Evolutionary conservation across 2,329 filamentous ascomycete species (phyloP).

Genomic region (Sporothrix humicola): DNA sequence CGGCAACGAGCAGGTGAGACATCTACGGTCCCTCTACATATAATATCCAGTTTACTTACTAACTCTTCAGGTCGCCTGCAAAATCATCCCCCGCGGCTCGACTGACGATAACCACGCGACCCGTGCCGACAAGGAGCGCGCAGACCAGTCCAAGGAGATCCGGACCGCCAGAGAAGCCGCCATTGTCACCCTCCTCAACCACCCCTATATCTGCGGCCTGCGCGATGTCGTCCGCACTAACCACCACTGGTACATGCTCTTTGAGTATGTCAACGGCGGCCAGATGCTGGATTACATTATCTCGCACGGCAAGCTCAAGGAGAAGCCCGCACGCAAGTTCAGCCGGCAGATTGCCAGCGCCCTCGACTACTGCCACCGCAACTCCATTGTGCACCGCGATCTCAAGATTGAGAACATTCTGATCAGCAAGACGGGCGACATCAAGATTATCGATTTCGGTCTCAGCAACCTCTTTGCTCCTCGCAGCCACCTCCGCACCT

Average conservation of each 20-base stretch:
- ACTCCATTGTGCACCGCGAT: slow-evolving; percentile 97
- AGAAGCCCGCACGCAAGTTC: slow-evolving; percentile 98
- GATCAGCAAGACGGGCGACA: slow-evolving; percentile 98
- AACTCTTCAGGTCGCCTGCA: slow-evolving; percentile 81
- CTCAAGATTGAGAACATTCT: slow-evolving; percentile 99
- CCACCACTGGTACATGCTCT: slow-evolving; percentile 99
- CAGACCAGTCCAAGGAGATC: slow-evolving; percentile 95
- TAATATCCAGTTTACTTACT: not conserved
- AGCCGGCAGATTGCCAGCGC: slow-evolving; percentile 96
- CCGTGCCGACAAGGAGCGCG: slow-evolving; percentile 78
- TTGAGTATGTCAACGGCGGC: slow-evolving; percentile 97
- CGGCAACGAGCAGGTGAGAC: slow-evolving; percentile 81
- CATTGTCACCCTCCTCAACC: slow-evolving; percentile 91
- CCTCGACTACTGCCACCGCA: slow-evolving; percentile 95
- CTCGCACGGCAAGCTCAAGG: slow-evolving; percentile 94
- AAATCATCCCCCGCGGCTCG: slow-evolving; percentile 91
- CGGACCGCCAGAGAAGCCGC: slow-evolving; percentile 93
- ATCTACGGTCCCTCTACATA: not conserved
- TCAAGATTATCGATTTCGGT: slow-evolving; percentile 99
- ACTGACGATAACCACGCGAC: slow-evolving; percentile 80
- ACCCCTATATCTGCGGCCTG: slow-evolving; percentile 95
- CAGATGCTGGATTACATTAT: slow-evolving; percentile 99
- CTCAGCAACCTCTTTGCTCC: slow-evolving; percentile 95
- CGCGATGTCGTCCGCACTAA: slow-evolving; percentile 93
- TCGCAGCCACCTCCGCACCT: slow-evolving; percentile 85